A percentile compares a stretch with the other conserved stretches of the same genome.
Conservation (phyloP, 1,139 yeast species). For the Dujonia santamariae region DNA sequence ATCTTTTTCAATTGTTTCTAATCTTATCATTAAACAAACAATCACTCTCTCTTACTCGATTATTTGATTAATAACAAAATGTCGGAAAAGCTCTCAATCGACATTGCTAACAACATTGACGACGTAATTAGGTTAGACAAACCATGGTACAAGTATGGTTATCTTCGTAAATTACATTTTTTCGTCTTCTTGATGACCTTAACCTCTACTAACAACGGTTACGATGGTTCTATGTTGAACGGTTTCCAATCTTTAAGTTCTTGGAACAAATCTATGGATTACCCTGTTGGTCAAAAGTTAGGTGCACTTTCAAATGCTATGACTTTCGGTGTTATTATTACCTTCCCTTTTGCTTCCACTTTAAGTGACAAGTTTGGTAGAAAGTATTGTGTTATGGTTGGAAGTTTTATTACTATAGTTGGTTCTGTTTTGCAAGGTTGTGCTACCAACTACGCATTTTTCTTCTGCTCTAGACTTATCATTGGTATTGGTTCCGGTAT, state of each 20-base stretch:
- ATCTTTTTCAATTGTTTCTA: too few species aligned
- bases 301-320: constrained; percentile 43
- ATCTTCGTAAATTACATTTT: constrained; percentile 33
- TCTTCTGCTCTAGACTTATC: constrained; percentile 34
- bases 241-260: constrained; percentile 43
- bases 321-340: constrained; percentile 21
- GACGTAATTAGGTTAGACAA: too few species aligned
- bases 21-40: too few species aligned
- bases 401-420: constrained; percentile 25
- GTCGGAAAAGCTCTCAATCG: too few species aligned
- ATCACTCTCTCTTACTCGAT: too few species aligned
- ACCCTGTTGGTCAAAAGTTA: constrained; percentile 40
- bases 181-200: constrained; percentile 37
- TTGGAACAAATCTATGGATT: constrained; percentile 35
- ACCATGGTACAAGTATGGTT: constrained; percentile 24
- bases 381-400: constrained; percentile 24
- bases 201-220: constrained; percentile 49
- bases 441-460: constrained; percentile 36
- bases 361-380: constrained; percentile 33
- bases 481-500: constrained; percentile 42
- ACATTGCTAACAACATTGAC: too few species aligned
- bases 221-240: constrained; percentile 51
- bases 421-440: constrained; percentile 45
- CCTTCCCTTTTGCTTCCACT: constrained; percentile 19
- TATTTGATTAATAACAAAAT: too few species aligned